A percentile compares a stretch with the other conserved stretches of the same genome.
These are phyloP conservation scores for Fusarium lyarnte DNA, from an alignment of 2,329 filamentous ascomycete genomes.

Conservation along the genomic window DNA sequence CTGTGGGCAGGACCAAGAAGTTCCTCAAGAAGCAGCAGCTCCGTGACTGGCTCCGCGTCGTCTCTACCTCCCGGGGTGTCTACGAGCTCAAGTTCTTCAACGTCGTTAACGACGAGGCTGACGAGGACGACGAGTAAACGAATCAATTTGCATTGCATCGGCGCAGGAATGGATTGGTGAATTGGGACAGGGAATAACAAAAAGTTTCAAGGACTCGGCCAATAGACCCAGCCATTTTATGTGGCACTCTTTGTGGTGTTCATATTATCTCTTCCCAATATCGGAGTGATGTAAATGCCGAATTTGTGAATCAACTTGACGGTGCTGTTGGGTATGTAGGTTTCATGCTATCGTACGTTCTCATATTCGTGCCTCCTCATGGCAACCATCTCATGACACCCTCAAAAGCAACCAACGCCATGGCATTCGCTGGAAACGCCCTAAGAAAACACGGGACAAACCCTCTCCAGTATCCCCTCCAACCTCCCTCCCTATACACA, in stretches of 20 bases:
- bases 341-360: background rate
- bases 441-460: constrained; percentile 93
- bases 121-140: constrained; percentile 97
- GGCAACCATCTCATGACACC: constrained; percentile 80
- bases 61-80: constrained; percentile 96
- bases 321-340: background rate
- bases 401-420: constrained; percentile 93
- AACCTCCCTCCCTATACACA: constrained; percentile 80
- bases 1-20: constrained; percentile 87
- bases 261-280: background rate
- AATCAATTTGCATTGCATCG: constrained; percentile 38
- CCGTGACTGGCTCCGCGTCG: constrained; percentile 99
- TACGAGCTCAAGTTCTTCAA: constrained; percentile 99
- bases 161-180: constrained; percentile 46
- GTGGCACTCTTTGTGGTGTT: constrained; percentile 46
- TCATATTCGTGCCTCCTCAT: constrained; percentile 36
- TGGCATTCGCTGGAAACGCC: constrained; percentile 95
- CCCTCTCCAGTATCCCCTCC: constrained; percentile 87
- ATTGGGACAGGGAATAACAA: constrained; percentile 42
- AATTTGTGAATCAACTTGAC: background rate
- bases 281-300: background rate
- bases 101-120: constrained; percentile 97
- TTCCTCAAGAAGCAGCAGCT: constrained; percentile 99
- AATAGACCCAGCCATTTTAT: constrained; percentile 46
- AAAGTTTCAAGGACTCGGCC: constrained; percentile 42